Conservation (phyloP, 2,329 filamentous ascomycete species). For the Ascochyta clinopodiicola region DNA sequence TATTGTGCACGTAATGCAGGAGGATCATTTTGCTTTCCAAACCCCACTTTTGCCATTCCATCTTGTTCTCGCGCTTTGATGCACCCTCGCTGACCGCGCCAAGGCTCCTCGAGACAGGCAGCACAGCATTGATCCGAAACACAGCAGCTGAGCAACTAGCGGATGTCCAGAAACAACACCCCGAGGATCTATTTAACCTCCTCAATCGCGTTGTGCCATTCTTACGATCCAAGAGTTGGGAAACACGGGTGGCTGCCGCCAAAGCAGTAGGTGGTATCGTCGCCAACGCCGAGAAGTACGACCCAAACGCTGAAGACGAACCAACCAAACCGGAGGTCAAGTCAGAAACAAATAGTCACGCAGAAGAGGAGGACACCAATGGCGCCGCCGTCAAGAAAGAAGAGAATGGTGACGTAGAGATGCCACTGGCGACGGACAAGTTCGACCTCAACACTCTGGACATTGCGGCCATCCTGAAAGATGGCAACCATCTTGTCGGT, state of each 20-base stretch:
- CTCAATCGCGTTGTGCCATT: slow-evolving; percentile 95
- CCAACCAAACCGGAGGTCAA: slow-evolving; percentile 63
- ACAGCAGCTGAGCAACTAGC: slow-evolving; percentile 96
- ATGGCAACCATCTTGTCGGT: slow-evolving; percentile 83
- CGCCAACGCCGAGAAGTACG: slow-evolving; percentile 83
- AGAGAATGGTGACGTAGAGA: slow-evolving; percentile 58
- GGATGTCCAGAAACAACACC: slow-evolving; percentile 97
- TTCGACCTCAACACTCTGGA: slow-evolving; percentile 79
- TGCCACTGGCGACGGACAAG: slow-evolving; percentile 61
- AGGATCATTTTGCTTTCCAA: not conserved
- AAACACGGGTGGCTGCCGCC: slow-evolving; percentile 89
- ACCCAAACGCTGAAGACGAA: slow-evolving; percentile 81
- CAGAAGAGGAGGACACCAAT: slow-evolving; percentile 65
- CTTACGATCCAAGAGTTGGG: slow-evolving; percentile 93
- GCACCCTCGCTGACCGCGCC: slow-evolving; percentile 34
- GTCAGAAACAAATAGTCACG: slow-evolving; percentile 48
- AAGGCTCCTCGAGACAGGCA: slow-evolving; percentile 95
- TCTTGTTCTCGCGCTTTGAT: not conserved
- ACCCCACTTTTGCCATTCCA: not conserved
- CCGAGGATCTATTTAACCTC: slow-evolving; percentile 95
- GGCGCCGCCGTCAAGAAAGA: slow-evolving; percentile 52
- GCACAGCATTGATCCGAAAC: slow-evolving; percentile 92
- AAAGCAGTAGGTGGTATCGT: slow-evolving; percentile 95
- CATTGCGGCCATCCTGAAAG: slow-evolving; percentile 77
- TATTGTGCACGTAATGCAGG: not conserved